A percentile compares a stretch with the other conserved stretches of the same genome.
Conservation (phyloP, 176 grass and related monocot genomes). For the Olyra latifolia region DNA sequence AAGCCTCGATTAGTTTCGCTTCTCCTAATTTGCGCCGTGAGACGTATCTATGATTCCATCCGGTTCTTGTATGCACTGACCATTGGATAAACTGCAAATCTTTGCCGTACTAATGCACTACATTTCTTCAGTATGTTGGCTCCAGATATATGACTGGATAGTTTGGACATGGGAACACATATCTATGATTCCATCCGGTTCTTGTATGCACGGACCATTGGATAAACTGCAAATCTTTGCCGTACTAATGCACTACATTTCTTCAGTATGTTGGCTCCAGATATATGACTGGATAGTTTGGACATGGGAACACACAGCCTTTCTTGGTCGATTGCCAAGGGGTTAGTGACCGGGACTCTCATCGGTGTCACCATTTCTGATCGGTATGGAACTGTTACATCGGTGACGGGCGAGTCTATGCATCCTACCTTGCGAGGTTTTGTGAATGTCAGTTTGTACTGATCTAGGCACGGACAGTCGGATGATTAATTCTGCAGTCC, state of each 20-base stretch:
- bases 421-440: conserved; percentile 64
- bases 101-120: neutral
- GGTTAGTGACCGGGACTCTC: conserved; percentile 5
- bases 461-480: neutral
- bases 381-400: conserved; percentile 35
- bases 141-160: no score
- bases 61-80: no score
- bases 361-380: conserved; percentile 63
- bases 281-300: no score
- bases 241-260: neutral
- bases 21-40: neutral
- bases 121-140: no score
- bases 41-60: neutral
- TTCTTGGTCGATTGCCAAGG: conserved; percentile 54
- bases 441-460: conserved; percentile 31
- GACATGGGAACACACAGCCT: conserved; percentile 44
- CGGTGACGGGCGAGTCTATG: conserved; percentile 70
- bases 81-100: neutral
- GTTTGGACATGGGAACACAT: no score
- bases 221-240: neutral
- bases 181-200: neutral
- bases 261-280: neutral
- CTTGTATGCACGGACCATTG: neutral
- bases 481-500: neutral
- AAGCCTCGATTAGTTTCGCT: neutral